Conservation (phyloP, 148 eudicot species). For the Vaccinium corymbosum region DNA sequence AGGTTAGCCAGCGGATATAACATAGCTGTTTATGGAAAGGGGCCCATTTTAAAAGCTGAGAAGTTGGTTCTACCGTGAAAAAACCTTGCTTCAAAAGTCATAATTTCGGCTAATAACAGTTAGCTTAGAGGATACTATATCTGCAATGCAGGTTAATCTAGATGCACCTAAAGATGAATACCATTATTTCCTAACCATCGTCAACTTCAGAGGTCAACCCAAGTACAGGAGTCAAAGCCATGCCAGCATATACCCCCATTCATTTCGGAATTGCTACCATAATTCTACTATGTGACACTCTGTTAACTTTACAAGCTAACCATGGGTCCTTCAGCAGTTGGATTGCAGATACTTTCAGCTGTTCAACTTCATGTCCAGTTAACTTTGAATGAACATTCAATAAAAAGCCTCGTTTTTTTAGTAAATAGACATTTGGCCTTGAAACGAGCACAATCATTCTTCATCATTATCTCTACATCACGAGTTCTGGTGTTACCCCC, state of each 20-base stretch:
- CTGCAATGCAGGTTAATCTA: neutral
- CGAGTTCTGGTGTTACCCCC: neutral
- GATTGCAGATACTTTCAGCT: neutral
- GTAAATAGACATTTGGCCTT: neutral
- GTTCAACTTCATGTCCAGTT: neutral
- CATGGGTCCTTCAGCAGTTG: neutral
- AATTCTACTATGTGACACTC: neutral
- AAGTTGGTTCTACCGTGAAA: neutral
- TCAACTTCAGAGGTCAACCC: neutral
- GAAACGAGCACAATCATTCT: neutral
- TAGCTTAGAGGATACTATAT: neutral
- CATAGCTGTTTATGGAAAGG: neutral
- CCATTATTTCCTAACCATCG: neutral
- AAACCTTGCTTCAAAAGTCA: neutral
- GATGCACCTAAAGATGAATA: neutral
- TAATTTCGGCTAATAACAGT: neutral
- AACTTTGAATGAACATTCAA: neutral
- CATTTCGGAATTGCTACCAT: neutral
- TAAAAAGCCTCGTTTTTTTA: neutral
- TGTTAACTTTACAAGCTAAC: neutral
- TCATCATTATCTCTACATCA: neutral
- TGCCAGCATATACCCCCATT: neutral
- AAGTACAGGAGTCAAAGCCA: neutral
- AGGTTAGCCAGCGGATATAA: neutral
- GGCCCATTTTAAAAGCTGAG: neutral